A percentile compares a stretch with the other conserved stretches of the same genome.
These are phyloP conservation scores for Corynascus novoguineensis DNA, from an alignment of 495 filamentous ascomycete species.

Conservation along the genomic window DNA sequence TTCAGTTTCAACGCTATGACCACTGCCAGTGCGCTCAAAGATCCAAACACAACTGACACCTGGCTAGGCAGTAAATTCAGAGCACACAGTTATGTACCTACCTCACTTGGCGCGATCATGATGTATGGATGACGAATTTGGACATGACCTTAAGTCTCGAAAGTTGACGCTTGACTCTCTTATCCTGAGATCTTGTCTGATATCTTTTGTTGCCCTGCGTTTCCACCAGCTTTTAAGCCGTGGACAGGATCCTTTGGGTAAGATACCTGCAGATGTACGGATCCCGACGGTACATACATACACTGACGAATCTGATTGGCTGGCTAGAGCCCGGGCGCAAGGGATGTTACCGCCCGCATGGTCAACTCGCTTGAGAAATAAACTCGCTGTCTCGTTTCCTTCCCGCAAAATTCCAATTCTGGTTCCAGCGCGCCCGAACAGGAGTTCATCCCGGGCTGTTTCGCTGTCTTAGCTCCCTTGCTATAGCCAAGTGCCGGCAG, in stretches of 20 bases:
- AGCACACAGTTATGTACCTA: too few relatives aligned
- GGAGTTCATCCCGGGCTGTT: constrained; percentile 27
- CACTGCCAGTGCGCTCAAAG: too few relatives aligned
- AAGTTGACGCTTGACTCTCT: too few relatives aligned
- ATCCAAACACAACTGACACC: neutral
- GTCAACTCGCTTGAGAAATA: constrained; percentile 14
- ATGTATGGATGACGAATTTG: too few relatives aligned
- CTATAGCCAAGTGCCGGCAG: constrained; percentile 33
- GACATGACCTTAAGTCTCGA: too few relatives aligned
- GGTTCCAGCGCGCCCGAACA: constrained; percentile 21
- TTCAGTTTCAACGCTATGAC: constrained; percentile 10
- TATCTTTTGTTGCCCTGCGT: too few relatives aligned
- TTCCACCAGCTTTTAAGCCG: too few relatives aligned
- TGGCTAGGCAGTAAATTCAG: neutral
- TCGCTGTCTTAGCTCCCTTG: constrained; percentile 20
- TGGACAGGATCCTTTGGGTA: too few relatives aligned
- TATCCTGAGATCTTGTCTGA: too few relatives aligned
- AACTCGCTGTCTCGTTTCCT: constrained; percentile 7
- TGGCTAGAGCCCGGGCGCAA: neutral
- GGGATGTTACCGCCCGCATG: constrained; percentile 2
- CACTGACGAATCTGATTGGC: neutral
- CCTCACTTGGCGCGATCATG: too few relatives aligned
- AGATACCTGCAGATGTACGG: too few relatives aligned
- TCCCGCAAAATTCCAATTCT: constrained; percentile 21
- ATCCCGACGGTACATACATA: too few relatives aligned